Evolutionary conservation across 208 protist species (phyloP).

Genomic region (Leishmania arabica): DNA sequence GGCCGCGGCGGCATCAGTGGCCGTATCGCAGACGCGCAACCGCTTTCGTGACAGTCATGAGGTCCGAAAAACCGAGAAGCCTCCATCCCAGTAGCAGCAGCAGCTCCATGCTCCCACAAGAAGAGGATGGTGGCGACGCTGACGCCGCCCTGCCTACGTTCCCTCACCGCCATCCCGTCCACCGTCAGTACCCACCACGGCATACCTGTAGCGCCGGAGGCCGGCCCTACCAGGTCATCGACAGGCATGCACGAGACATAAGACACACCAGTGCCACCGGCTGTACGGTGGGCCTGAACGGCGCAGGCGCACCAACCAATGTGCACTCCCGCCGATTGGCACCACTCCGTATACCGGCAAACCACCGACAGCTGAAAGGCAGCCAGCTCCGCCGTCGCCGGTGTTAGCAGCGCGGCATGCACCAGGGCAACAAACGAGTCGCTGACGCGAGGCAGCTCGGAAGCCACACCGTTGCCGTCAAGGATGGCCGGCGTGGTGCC

Average conservation of each 20-base stretch:
- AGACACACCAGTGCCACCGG: not conserved
- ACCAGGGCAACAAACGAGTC: constrained; percentile 7
- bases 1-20: not conserved
- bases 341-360: constrained; percentile 19
- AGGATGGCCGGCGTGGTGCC: not conserved
- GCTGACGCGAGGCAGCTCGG: constrained; percentile 3
- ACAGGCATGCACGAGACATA: not conserved
- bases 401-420: constrained; percentile 1
- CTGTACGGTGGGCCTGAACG: not conserved
- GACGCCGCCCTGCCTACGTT: not conserved
- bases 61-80: not conserved
- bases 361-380: constrained; percentile 20
- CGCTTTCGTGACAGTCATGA: not conserved
- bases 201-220: not conserved
- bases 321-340: constrained; percentile 22
- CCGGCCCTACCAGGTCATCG: not conserved
- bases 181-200: constrained; percentile 17
- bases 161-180: constrained; percentile 9
- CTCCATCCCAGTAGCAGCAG: not conserved
- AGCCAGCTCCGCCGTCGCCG: constrained; percentile 13
- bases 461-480: not conserved
- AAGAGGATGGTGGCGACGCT: not conserved
- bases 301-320: constrained; percentile 23
- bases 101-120: constrained; percentile 10
- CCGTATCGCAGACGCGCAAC: not conserved